phyloP scores from a whole-genome alignment of 139 green algal species.

The Bryopsis sp. region DNA sequence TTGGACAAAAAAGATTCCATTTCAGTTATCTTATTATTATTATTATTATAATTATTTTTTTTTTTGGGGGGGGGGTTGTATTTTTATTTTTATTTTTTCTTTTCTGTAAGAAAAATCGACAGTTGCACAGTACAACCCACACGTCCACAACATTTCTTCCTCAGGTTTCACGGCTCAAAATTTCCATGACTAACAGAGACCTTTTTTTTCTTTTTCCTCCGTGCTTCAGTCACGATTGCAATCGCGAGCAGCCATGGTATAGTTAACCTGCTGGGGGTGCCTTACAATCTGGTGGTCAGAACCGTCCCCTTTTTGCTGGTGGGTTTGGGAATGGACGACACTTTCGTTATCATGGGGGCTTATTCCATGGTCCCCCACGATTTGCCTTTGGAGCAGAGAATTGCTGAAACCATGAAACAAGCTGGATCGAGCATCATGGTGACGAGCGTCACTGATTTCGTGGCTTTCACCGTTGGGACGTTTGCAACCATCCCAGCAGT shows the following conservation, averaged over 20 bases:
- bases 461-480: slow-evolving; percentile 39
- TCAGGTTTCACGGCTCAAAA: background rate
- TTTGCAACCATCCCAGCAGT: slow-evolving; percentile 36
- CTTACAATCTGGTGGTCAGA: background rate
- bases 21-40: background rate
- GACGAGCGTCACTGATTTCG: slow-evolving; percentile 36
- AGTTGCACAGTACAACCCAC: too few relatives aligned
- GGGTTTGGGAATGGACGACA: slow-evolving; percentile 45
- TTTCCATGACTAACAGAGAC: background rate
- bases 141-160: background rate
- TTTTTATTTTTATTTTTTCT: background rate
- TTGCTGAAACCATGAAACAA: slow-evolving; percentile 22
- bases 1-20: background rate
- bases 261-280: background rate
- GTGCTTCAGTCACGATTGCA: background rate
- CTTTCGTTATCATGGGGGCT: slow-evolving; percentile 39
- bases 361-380: slow-evolving; percentile 24
- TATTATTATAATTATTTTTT: background rate
- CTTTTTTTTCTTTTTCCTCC: background rate
- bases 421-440: slow-evolving; percentile 35
- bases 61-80: background rate
- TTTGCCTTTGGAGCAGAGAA: slow-evolving; percentile 19
- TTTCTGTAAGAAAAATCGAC: too few relatives aligned
- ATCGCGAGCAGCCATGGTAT: background rate
- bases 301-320: slow-evolving; percentile 40